Evolutionary conservation across 306 rosid genomes (phyloP).

Genomic region (Ceratonia siliqua): DNA sequence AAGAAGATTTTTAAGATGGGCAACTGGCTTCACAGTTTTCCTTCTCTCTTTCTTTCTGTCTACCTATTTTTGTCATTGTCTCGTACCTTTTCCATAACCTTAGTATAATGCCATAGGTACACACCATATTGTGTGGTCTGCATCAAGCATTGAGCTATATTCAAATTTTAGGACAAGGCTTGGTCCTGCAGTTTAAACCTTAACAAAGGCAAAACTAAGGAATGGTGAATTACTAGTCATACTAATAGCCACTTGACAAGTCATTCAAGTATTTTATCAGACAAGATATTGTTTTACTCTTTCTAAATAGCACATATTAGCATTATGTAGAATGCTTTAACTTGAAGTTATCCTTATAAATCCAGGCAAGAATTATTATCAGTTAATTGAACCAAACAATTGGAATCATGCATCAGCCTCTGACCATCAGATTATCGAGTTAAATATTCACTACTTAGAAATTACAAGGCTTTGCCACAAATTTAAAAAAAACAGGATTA

Average conservation of each 20-base stretch:
- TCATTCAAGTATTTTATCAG: neutral
- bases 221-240: neutral
- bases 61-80: neutral
- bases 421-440: conserved; percentile 3
- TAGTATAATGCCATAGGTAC: neutral
- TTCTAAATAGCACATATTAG: neutral
- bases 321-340: conserved; percentile 8
- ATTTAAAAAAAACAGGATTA: conserved; percentile 16
- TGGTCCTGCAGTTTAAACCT: conserved; percentile 11
- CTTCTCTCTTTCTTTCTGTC: neutral
- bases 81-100: neutral
- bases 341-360: neutral
- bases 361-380: conserved; percentile 17
- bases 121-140: neutral
- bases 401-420: neutral
- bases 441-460: neutral
- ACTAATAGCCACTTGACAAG: neutral
- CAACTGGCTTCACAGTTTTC: neutral
- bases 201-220: conserved; percentile 15
- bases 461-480: neutral
- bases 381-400: conserved; percentile 20
- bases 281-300: conserved; percentile 11
- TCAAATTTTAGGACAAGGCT: conserved; percentile 8
- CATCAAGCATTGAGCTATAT: conserved; percentile 11
- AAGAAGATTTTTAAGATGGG: neutral